Conservation (phyloP, 228 moss, liverwort and hornwort species). For the Sphagnum fallax region DNA sequence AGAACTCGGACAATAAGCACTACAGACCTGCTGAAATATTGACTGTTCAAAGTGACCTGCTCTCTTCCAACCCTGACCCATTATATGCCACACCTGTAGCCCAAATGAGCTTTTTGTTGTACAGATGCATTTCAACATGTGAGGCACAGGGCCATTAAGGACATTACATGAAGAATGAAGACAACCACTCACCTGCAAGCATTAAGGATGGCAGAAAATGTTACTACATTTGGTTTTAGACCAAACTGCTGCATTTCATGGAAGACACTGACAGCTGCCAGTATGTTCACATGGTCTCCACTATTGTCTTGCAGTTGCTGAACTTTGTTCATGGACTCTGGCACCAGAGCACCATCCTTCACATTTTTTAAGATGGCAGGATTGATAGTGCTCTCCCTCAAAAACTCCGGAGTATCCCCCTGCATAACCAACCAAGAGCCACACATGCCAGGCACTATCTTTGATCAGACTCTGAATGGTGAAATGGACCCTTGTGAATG, state of each 20-base stretch:
- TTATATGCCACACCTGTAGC: too few species aligned
- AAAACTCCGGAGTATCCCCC: conserved; percentile 29
- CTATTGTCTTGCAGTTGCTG: conserved; percentile 22
- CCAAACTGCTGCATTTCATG: conserved; percentile 98
- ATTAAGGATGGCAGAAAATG: conserved; percentile 92
- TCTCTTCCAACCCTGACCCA: too few species aligned
- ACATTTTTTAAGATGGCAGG: conserved; percentile 18
- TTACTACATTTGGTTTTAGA: conserved; percentile 89
- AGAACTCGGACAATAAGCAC: too few species aligned
- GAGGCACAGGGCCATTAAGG: too few species aligned
- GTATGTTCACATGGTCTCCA: conserved; percentile 28
- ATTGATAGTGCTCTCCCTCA: conserved; percentile 17
- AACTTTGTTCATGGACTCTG: conserved; percentile 25
- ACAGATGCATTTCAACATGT: too few species aligned
- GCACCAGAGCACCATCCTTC: conserved; percentile 9
- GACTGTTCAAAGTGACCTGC: too few species aligned
- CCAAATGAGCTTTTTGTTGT: too few species aligned
- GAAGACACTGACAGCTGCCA: conserved; percentile 60
- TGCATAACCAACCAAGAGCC: conserved; percentile 9
- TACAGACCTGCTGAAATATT: too few species aligned
- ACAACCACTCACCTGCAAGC: conserved; percentile 63
- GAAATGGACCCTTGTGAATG: too few species aligned
- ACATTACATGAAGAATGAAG: too few species aligned
- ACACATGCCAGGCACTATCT: too few species aligned
- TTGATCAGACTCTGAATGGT: too few species aligned